A percentile compares a stretch with the other conserved stretches of the same genome.
Evolutionary conservation across 1,284 basidiomycete genomes (phyloP).

Genomic region (Apiotrichum veenhuisii): DNA sequence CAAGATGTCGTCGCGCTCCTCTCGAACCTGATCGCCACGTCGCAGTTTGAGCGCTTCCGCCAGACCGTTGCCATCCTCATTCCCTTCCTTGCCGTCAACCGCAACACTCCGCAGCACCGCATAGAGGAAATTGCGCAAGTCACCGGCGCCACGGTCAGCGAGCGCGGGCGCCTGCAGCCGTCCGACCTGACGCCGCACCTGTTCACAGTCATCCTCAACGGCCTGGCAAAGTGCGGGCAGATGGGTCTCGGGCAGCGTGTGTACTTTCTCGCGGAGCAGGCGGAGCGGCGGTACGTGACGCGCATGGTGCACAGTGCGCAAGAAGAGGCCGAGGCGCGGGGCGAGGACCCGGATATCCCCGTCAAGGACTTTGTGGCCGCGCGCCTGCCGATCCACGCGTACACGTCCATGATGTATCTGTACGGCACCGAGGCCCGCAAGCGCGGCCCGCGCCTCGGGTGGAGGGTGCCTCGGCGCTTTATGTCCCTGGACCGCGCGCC

Average conservation of each 20-base stretch:
- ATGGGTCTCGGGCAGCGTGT: slow-evolving; percentile 37
- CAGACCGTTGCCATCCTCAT: slow-evolving; percentile 27
- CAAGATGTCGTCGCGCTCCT: slow-evolving; percentile 26
- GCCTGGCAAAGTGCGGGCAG: slow-evolving; percentile 27
- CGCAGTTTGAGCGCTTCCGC: slow-evolving; percentile 29
- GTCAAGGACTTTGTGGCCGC: background rate
- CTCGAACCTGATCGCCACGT: slow-evolving; percentile 26
- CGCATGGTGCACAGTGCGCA: background rate
- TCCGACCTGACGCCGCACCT: slow-evolving; percentile 18
- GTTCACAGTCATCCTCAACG: slow-evolving; percentile 27
- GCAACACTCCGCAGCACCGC: background rate
- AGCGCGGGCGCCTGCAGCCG: slow-evolving; percentile 13
- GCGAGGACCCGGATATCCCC: background rate
- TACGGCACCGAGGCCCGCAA: slow-evolving; percentile 13
- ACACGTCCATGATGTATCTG: slow-evolving; percentile 28
- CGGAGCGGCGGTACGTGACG: background rate
- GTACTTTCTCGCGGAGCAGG: slow-evolving; percentile 23
- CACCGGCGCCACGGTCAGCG: slow-evolving; percentile 5
- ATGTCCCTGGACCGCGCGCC: background rate
- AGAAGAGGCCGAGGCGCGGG: background rate
- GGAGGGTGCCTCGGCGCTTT: background rate
- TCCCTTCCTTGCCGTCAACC: slow-evolving; percentile 27
- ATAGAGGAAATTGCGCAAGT: background rate
- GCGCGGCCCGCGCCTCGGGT: background rate
- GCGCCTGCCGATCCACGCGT: slow-evolving; percentile 27